Base-by-base conservation (phyloP, 495 filamentous ascomycete species). In the Extremus antarcticus region DNA sequence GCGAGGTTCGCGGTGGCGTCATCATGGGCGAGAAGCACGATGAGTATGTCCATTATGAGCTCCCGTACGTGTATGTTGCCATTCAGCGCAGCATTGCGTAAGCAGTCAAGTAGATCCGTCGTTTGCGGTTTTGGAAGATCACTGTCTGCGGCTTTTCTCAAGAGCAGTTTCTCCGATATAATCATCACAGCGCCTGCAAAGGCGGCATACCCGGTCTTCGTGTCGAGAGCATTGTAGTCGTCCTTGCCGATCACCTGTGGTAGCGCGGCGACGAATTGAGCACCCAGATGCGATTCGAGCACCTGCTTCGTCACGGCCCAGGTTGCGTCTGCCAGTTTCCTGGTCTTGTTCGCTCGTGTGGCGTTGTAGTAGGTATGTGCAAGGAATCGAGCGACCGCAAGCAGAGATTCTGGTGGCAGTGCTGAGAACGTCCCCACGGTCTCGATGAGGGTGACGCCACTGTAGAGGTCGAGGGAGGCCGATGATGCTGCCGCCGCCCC, bases 281-380 rank as follows among this genome's bases (percentile, higher is more conserved):
- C 78, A 25, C 87, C 85, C 57, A 87, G 79, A 58, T 88, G 86
- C 2, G 89, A 94, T 61, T 78, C 83, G 59, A 84, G 86, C 8
- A 95, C 71, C 64, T 86, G 90, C 63, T 78, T 76, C 35, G 92
- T 77, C 17, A 85, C 81, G 47, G 81, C 79, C 76, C 89, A 94
- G 4, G 87, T 82, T 21, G 79, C 78, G 35, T 86, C 82, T 50
- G 81, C 78, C 17, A 90, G 75, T 48, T 75, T 74, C 29, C 76
- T 78, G 19, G 94, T 78, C 19, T 88, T 79, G 48, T 84, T 82
- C 58, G 79, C 82, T 55, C 70, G 65, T 43, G 74, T 78, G 7
- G 89, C 89, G 17, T 95, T 80, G 60, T 84, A 76, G 32, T 58
- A 58, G 1, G 55, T 22, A 9, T 45, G 41, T 8, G 55, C 23